Evolutionary conservation across 106 monocot species (phyloP).

Genomic region (Amphibolis antarctica): DNA sequence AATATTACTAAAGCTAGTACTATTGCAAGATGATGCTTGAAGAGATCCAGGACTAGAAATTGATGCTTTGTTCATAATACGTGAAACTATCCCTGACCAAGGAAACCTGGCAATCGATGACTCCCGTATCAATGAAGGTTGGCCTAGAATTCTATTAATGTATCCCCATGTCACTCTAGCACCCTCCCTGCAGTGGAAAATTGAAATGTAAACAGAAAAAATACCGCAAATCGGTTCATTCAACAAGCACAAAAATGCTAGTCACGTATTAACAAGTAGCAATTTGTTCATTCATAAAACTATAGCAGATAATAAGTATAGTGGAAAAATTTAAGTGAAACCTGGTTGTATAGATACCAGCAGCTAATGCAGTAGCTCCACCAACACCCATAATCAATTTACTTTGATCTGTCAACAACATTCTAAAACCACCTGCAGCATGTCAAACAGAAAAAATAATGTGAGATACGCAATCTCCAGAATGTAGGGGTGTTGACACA

Average conservation of each 20-base stretch:
- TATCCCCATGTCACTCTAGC: conserved; percentile 90
- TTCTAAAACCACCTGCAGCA: conserved; percentile 50
- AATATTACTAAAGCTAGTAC: conserved; percentile 45
- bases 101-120: conserved; percentile 87
- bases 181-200: conserved; percentile 56
- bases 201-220: background rate
- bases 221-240: background rate
- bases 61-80: conserved; percentile 15
- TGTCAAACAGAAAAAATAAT: background rate
- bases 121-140: conserved; percentile 88
- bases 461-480: background rate
- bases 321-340: conserved; percentile 5
- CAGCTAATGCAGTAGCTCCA: conserved; percentile 89
- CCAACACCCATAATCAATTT: conserved; percentile 83
- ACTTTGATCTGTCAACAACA: conserved; percentile 65
- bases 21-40: conserved; percentile 8
- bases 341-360: conserved; percentile 94
- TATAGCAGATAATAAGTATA: background rate
- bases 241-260: background rate
- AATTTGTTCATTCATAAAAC: background rate
- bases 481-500: background rate
- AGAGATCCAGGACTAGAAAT: conserved; percentile 13
- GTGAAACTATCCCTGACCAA: conserved; percentile 41
- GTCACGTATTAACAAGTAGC: background rate
- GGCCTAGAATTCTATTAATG: conserved; percentile 78